Base-by-base conservation (phyloP, 176 grass and related monocot genomes). In the Echinochloa phyllopogon region DNA sequence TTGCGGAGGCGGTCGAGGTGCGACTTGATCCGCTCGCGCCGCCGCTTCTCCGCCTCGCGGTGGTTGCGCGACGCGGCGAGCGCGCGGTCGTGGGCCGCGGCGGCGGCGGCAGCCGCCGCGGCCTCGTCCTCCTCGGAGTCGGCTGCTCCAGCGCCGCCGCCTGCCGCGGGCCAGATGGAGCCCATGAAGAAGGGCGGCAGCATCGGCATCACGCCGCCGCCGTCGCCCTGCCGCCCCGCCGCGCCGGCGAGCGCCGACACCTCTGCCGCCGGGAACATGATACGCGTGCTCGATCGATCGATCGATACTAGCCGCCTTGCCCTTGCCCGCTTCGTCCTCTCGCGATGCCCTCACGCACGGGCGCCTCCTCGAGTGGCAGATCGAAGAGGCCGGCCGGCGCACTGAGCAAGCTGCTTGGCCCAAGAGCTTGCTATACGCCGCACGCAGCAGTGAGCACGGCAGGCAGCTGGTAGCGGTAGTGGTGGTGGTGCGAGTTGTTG, bases 21-120 rank as follows among this genome's bases (percentile, higher is more conserved):
- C 0, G 89, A 99, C 86, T 99, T 99, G 91, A 99, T 99, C 69
- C 96, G 88, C 91, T 99, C 96, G 41, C 96, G 86, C 20, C 96
- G 89, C 9, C 96, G 96, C 82, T 93, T 90, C 86, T 99, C 96
- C 18, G 96, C 96, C 85, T 99, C 96, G 23, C 96, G 86, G 84
- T 99, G 96, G 92, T 96, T 99, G 56, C 88, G 86, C 25, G 94
- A 94, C 5, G 96, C 93, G 2, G 87, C 67, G 4, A 99, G 74
- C 0, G 91, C 91, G 6, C 93, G 96, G 86, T 99, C 96, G 53
- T 89, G 61, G 15, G 82, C 86, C 1, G 83, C 80, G 1, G 83
- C 76, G 1, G 76, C 82, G 0, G 75, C 76, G 0, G 79, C 79
- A 0, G 84, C 68, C 8, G 79, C 84, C 1, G 74, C 74, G 0